Evolutionary conservation across 1,284 basidiomycete genomes (phyloP).

Genomic region (Rhodotorula sp.): DNA sequence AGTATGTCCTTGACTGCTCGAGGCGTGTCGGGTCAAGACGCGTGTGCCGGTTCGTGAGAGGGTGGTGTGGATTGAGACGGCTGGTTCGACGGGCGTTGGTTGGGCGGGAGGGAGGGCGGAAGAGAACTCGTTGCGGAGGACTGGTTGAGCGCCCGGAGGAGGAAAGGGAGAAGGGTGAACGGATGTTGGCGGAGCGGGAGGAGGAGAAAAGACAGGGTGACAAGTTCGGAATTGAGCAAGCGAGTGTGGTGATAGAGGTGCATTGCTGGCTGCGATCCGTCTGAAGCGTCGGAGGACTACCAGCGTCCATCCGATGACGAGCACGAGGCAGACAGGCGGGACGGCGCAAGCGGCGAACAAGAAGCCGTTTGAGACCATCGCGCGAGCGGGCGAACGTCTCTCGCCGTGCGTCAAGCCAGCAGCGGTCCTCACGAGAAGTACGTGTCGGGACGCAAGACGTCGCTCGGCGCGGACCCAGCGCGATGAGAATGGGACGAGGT

Average conservation of each 20-base stretch:
- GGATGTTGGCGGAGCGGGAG: background rate
- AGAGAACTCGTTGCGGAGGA: background rate
- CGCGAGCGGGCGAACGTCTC: too few relatives aligned
- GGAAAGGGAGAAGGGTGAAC: background rate
- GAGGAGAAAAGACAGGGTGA: background rate
- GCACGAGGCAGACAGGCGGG: slow-evolving; percentile 4
- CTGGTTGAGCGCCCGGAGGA: background rate
- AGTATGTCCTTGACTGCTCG: background rate
- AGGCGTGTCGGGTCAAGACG: slow-evolving; percentile 4
- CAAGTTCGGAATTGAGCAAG: background rate
- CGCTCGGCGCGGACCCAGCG: too few relatives aligned
- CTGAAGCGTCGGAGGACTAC: background rate
- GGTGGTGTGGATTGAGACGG: slow-evolving; percentile 10
- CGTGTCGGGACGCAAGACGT: too few relatives aligned
- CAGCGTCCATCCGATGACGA: background rate
- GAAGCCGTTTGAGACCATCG: background rate
- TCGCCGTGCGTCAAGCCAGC: too few relatives aligned
- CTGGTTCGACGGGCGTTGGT: background rate
- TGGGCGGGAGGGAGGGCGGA: background rate
- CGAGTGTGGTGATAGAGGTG: background rate
- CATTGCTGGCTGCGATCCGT: background rate
- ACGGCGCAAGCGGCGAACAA: slow-evolving; percentile 15
- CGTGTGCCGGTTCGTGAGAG: slow-evolving; percentile 3
- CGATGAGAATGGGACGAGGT: too few relatives aligned
- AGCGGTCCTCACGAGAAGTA: too few relatives aligned